phyloP scores from a whole-genome alignment of 1,284 basidiomycete species.

The Tremellales sp. region DNA sequence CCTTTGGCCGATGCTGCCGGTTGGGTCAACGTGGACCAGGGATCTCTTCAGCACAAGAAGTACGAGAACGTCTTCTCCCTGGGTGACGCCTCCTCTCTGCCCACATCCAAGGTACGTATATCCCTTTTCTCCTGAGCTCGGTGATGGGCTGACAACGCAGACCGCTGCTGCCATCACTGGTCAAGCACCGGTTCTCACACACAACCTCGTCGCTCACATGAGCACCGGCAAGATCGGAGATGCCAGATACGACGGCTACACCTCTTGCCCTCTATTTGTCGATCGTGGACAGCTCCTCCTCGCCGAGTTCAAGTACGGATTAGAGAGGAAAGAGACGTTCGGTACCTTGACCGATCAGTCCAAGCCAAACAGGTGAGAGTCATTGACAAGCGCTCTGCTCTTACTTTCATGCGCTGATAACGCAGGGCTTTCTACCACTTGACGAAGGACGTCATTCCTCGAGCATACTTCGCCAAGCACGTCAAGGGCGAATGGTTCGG shows the following conservation, averaged over 20 bases:
- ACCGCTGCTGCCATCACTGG: slow-evolving; percentile 90
- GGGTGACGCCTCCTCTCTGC: slow-evolving; percentile 85
- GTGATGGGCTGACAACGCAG: slow-evolving; percentile 18
- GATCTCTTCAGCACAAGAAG: slow-evolving; percentile 77
- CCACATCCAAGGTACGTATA: slow-evolving; percentile 69
- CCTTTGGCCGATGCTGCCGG: slow-evolving; percentile 75
- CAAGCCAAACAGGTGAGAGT: slow-evolving; percentile 52
- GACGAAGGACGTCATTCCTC: slow-evolving; percentile 86
- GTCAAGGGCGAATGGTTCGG: slow-evolving; percentile 57
- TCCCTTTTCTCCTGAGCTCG: background rate
- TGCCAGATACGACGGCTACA: slow-evolving; percentile 77
- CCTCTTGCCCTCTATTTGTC: slow-evolving; percentile 47
- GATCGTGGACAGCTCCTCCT: slow-evolving; percentile 65
- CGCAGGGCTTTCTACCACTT: slow-evolving; percentile 80
- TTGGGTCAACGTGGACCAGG: slow-evolving; percentile 81
- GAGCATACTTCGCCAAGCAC: slow-evolving; percentile 80
- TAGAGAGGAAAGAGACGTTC: slow-evolving; percentile 82
- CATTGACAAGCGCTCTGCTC: background rate
- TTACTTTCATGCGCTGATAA: background rate
- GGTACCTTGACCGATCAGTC: slow-evolving; percentile 63
- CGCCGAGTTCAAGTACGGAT: slow-evolving; percentile 79
- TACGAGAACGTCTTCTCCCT: slow-evolving; percentile 78
- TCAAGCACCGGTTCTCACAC: slow-evolving; percentile 86
- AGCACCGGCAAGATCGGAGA: slow-evolving; percentile 64
- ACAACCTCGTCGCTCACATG: slow-evolving; percentile 76